Evolutionary conservation across 345 rosid species (phyloP).

Genomic region (Aquilaria sinensis): DNA sequence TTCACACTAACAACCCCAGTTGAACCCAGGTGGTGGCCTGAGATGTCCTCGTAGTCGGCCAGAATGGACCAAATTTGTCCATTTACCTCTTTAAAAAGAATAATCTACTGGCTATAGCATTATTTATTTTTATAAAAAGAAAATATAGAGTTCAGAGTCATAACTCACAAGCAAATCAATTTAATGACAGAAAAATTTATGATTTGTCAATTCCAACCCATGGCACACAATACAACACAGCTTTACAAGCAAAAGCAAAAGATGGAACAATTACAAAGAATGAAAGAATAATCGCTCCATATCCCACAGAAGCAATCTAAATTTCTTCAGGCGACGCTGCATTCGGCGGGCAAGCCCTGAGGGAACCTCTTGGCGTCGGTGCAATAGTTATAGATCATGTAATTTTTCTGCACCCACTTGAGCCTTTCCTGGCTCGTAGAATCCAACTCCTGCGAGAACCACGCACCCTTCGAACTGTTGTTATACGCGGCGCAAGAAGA

Average conservation of each 20-base stretch:
- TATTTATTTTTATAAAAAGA: too few species aligned
- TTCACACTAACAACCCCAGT: too few species aligned
- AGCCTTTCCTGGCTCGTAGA: constrained; percentile 26
- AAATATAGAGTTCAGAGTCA: too few species aligned
- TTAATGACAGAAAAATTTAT: too few species aligned
- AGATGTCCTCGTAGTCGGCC: too few species aligned
- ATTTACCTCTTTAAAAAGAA: too few species aligned
- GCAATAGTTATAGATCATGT: constrained; percentile 32
- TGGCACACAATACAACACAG: too few species aligned
- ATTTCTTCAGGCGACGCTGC: constrained; percentile 10
- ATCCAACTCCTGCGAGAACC: constrained; percentile 40
- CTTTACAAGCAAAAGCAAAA: background rate
- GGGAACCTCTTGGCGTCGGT: constrained; percentile 25
- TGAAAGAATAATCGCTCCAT: background rate
- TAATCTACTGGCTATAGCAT: too few species aligned
- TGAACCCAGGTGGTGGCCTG: too few species aligned
- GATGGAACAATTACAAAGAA: background rate
- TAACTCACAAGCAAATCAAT: too few species aligned
- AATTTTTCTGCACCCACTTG: constrained; percentile 45
- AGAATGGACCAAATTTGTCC: too few species aligned
- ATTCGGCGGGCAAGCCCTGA: constrained; percentile 22
- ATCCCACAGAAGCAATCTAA: background rate
- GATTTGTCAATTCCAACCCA: too few species aligned
- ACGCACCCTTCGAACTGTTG: constrained; percentile 12
- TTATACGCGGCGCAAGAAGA: constrained; percentile 18